Evolutionary conservation across 1,139 yeast genomes (phyloP), one percentile per base, ranked within the genome.

Genomic region (Debaryomycetaceae sp.): DNA sequence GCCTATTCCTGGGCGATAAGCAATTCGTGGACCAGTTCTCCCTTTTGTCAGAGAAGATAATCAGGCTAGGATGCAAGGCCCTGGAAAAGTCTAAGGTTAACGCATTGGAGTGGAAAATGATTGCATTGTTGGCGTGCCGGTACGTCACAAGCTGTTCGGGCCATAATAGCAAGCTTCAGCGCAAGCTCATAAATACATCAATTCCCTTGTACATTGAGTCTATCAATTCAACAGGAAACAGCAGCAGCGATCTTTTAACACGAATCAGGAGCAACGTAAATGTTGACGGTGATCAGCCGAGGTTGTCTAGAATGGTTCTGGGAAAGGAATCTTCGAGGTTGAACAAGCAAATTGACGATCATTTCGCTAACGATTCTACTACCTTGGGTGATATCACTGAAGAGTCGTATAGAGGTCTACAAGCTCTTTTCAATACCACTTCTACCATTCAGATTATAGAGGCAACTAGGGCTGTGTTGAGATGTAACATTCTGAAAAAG

Each of bases 1-100:
- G 83, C 6, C 70, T 89, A 40, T 83, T 88, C 54, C 74, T 83
- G 14, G 95, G 96, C 36, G 93, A 88, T 62, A 68, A 78, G 36
- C 73, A 64, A 17, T 85, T 87, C 55, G 78, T 85, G 9, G 68
- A 71, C 49, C 58, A 69, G 36, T 79, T 87, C 54, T 63, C 74
- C 34, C 53, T 55, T 6, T 67, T 85, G 37, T 61, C 75, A 9
- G 65, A 66, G 30, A 50, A 52, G 8, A 64, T 78, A 45, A 61
- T 78, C 22, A 54, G 59, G 20, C 49, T 54, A 8, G 63, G 62
- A 36, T 39, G 42, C 5, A 48, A 51, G 8, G 51, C 53, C 27
- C 53, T 56, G 42, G 55, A 54, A 6, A 34, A 47, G 38, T 9
- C 45, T 50, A 54, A 62, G 49, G 75, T 81, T 11, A 73, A 72